A percentile compares a stretch with the other conserved stretches of the same genome.
Evolutionary conservation across 1,284 basidiomycete species (phyloP).

Genomic region (Pyrrhoderma lamaoense): DNA sequence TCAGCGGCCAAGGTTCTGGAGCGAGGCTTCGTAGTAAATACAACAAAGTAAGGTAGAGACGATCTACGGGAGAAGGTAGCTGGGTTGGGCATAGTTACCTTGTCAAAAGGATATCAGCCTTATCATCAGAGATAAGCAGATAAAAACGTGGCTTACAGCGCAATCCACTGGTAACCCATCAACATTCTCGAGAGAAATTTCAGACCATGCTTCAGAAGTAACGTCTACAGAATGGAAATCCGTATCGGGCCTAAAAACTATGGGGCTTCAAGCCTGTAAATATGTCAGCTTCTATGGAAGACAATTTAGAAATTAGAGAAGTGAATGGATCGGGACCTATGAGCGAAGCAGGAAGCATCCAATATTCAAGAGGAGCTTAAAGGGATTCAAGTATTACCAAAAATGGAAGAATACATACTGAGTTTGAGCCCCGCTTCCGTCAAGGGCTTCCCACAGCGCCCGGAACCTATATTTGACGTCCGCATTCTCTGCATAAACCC

Average conservation of each 20-base stretch:
- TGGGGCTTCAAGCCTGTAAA: constrained; percentile 53
- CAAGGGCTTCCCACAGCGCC: constrained; percentile 52
- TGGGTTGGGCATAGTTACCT: constrained; percentile 58
- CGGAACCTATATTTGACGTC: constrained; percentile 48
- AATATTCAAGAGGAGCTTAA: too few relatives aligned
- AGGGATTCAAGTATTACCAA: background rate
- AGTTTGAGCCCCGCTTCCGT: constrained; percentile 35
- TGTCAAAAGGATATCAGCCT: constrained; percentile 6
- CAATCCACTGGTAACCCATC: constrained; percentile 42
- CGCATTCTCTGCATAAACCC: constrained; percentile 35
- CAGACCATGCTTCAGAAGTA: constrained; percentile 49
- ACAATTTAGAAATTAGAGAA: too few relatives aligned
- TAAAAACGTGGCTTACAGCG: constrained; percentile 37
- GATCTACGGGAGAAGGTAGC: constrained; percentile 49
- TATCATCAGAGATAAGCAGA: constrained; percentile 13
- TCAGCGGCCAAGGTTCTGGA: constrained; percentile 48
- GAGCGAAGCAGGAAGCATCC: too few relatives aligned
- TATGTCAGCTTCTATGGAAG: background rate
- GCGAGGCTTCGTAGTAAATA: constrained; percentile 56
- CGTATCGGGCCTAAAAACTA: constrained; percentile 49
- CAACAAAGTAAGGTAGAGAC: constrained; percentile 59
- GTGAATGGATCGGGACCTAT: too few relatives aligned
- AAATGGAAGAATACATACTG: constrained; percentile 36
- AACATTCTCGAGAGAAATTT: constrained; percentile 44
- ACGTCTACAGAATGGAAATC: constrained; percentile 55